Evolutionary conservation across 345 rosid genomes (phyloP).

Genomic region (Gossypium arboreum): DNA sequence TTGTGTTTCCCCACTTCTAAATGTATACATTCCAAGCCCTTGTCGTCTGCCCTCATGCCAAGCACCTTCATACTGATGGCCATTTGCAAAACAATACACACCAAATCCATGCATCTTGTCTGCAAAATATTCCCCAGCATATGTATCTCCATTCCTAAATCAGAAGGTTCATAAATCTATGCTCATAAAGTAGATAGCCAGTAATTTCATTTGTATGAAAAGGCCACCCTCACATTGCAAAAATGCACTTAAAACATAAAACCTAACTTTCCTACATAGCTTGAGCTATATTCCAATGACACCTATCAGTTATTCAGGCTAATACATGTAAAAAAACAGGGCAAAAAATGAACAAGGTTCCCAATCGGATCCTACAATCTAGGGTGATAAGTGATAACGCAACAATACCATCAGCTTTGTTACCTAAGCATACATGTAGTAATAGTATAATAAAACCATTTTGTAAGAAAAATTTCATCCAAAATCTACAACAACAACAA

Average conservation of each 20-base stretch:
- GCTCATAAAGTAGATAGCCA: neutral
- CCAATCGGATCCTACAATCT: neutral
- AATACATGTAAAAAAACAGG: neutral
- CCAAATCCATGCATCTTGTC: conserved; percentile 88
- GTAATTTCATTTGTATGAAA: neutral
- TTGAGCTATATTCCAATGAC: neutral
- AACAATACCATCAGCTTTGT: neutral
- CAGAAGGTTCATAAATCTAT: neutral
- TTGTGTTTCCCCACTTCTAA: conserved; percentile 87
- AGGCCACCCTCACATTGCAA: neutral
- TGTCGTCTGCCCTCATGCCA: conserved; percentile 97
- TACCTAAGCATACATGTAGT: no score
- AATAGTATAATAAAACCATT: no score
- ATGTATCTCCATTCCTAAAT: conserved; percentile 78
- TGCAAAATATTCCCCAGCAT: conserved; percentile 92
- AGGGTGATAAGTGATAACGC: neutral
- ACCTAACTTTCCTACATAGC: neutral
- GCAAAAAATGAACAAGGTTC: neutral
- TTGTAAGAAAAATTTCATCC: neutral
- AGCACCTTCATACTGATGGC: conserved; percentile 89
- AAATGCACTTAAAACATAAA: neutral
- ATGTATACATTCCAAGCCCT: conserved; percentile 95
- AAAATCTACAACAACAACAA: neutral
- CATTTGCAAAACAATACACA: conserved; percentile 76
- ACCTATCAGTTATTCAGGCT: neutral